phyloP scores from a whole-genome alignment of 768 basidiomycete genomes.

The Kwoniella mangroviensis region DNA sequence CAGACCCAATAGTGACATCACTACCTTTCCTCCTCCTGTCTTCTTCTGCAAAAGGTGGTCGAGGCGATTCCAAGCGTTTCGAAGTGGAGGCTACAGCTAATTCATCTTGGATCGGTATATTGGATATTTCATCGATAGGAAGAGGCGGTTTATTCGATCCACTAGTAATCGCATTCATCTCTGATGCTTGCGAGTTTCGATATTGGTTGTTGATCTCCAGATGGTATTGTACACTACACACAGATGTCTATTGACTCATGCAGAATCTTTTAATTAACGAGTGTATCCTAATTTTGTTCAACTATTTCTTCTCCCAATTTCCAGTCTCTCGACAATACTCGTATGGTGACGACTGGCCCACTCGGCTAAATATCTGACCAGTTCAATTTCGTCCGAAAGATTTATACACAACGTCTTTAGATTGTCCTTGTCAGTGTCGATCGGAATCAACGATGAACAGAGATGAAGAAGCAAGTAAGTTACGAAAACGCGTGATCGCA shows the following conservation, averaged over 20 bases:
- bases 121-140: constrained; percentile 5
- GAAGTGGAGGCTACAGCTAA: neutral
- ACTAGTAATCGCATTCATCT: neutral
- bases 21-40: constrained; percentile 10
- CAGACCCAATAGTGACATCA: constrained; percentile 2
- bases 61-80: constrained; percentile 1
- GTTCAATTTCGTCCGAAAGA: no score
- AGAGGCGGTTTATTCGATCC: constrained; percentile 1
- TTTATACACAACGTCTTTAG: no score
- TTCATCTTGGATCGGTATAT: constrained; percentile 18
- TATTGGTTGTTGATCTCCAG: no score
- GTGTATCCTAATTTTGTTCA: no score
- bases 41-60: constrained; percentile 6
- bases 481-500: neutral
- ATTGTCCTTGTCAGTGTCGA: neutral
- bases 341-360: no score
- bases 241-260: no score
- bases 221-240: no score
- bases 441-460: neutral
- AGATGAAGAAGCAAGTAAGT: neutral
- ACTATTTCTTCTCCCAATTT: no score
- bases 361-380: no score
- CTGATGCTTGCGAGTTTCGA: no score
- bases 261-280: no score
- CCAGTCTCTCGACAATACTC: no score